Evolutionary conservation across 352 stramenopile genomes (phyloP).

Genomic region (Phytopythium cucurbitacearum): DNA sequence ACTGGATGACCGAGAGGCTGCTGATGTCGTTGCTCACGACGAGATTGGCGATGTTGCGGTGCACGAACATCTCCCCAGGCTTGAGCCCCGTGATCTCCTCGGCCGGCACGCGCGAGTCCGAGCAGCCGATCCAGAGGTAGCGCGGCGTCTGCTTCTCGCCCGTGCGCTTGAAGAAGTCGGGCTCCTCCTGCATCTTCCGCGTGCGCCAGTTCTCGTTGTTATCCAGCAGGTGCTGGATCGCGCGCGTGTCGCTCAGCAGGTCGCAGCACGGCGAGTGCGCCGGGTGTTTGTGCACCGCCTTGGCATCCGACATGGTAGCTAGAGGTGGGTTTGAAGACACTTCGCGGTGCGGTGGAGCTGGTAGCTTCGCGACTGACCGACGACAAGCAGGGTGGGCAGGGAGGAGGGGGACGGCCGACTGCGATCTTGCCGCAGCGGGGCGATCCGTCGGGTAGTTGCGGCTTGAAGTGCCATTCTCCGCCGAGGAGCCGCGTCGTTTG

Average conservation of each 20-base stretch:
- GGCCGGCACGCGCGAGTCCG: conserved; percentile 82
- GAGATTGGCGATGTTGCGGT: conserved; percentile 87
- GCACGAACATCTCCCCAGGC: conserved; percentile 87
- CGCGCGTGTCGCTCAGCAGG: conserved; percentile 18
- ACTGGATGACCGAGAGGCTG: conserved; percentile 61
- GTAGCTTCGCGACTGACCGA: not conserved
- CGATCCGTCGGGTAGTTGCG: too few relatives aligned
- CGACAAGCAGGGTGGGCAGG: not conserved
- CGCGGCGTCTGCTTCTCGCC: conserved; percentile 36
- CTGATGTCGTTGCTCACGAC: conserved; percentile 67
- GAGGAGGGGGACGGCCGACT: too few relatives aligned
- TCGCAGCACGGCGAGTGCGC: conserved; percentile 5
- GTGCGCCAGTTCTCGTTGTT: conserved; percentile 55
- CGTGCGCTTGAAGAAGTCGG: conserved; percentile 44
- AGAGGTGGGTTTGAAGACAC: not conserved
- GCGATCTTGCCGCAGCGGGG: too few relatives aligned
- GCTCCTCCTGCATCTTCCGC: conserved; percentile 30
- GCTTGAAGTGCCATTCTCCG: too few relatives aligned
- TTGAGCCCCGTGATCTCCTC: conserved; percentile 86
- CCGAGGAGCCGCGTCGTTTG: too few relatives aligned
- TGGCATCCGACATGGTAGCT: not conserved
- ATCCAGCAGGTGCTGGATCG: conserved; percentile 48
- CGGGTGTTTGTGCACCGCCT: not conserved
- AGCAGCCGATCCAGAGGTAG: conserved; percentile 90
- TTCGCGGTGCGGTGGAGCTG: not conserved